Base-by-base conservation (phyloP, 345 rosid genomes). In the Lepidium africanum region DNA sequence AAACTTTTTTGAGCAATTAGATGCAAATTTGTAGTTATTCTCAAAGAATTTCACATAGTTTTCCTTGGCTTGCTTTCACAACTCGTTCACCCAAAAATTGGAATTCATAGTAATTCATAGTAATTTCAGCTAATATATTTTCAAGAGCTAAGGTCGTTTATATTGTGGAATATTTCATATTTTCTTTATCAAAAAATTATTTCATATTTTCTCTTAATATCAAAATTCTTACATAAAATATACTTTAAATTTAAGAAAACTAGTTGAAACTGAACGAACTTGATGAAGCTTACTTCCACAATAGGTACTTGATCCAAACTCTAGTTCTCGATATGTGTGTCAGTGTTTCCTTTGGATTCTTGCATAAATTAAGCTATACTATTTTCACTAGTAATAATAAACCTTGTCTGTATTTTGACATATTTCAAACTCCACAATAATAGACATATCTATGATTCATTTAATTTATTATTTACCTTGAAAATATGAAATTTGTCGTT, bases 341-440 rank as follows among this genome's bases (percentile, higher is more conserved):
- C 48, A 32, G 57, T 49, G 74, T 48, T 30, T 68, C 23, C 60
- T 75, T 61, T 54, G 63, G 70, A 33, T 61, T 68, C 52, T 67
- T 6, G 50, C 39, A 49, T 10, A 49, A 58, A 43, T 17, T 56
- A 48, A 38, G 21, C 12, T 19, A 16, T 52, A 9, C 14, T 56
- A 3, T 47, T 27, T 61, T 41, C 46, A 65, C 48, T 57, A 75
- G 74, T 54, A 30, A 32, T 36, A 2, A 30, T 74, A 62, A 70
- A 59, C 59, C 38, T 68, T 68, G 69, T 74, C 78, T 53, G 53
- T 67, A 36, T 51, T 74, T 74, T 74, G 77, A 67, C 73, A 67
- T 59, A 67, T 74, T 21, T 60, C 45, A 51, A 67, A 59, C 63
- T 61, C 42, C 49, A 67, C 72, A 42, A 10, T 39, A 65, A 37